Evolutionary conservation across 2,329 filamentous ascomycete species (phyloP), one percentile per base, ranked within the genome.

Genomic region (Botrytis tulipae): DNA sequence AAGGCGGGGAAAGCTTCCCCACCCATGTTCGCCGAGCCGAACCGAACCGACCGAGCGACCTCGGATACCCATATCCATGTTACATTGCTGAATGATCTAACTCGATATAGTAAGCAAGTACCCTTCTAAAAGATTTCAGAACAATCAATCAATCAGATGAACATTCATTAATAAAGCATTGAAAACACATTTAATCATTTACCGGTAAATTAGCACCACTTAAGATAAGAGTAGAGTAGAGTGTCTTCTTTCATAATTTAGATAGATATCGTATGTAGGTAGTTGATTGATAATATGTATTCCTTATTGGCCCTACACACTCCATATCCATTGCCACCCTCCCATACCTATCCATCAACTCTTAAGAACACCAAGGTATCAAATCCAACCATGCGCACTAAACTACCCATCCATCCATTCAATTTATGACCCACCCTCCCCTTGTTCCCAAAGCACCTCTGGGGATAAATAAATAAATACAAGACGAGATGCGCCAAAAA

Each of bases 341-440:
- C 48, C 37, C 48, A 57, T 32, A 57, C 22, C n/a, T 22, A 66
- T 72, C 70, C 70, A 72, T 67, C 37, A 51, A 46, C 35, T 73
- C 76, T 78, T 70, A 76, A 66, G 63, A 75, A 77, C 76, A 74
- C 77, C 76, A 75, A 78, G 78, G 77, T 79, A 79, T 79, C 78
- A 79, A 77, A 78, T 76, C 77, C 77, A 68, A 66, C 72, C 73
- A 75, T 74, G 73, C 75, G 62, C 60, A 62, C 42, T 37, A 67
- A 72, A 67, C 44, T 54, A 18, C 44, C 70, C 37, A 57, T 57
- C 51, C 51, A 57, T 57, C 51, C 51, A 75, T 75, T 77, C 78
- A 78, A 79, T 79, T 76, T 78, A 74, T 74, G 73, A 73, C 66
- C 71, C 61, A 51, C 65, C 70, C 70, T 57, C 60, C 61, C 71